phyloP scores from a whole-genome alignment of 768 basidiomycete species.

The Terana coerulea region DNA sequence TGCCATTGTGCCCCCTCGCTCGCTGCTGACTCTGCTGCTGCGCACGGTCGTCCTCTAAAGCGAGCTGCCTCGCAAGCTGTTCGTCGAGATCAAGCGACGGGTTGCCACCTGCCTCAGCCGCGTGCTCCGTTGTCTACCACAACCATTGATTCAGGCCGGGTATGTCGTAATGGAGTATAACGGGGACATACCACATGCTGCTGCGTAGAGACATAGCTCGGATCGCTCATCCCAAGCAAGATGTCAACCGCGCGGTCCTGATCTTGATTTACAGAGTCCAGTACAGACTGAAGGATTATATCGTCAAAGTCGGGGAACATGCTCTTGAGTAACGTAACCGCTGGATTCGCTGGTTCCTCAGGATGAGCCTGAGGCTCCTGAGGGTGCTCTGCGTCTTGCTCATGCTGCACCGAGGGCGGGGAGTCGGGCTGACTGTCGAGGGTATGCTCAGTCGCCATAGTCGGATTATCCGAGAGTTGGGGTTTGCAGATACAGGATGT shows the following conservation, averaged over 20 bases:
- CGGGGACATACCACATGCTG: constrained; percentile 23
- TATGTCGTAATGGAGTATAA: neutral
- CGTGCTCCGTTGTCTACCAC: neutral
- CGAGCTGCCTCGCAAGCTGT: constrained; percentile 68
- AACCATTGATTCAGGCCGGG: neutral
- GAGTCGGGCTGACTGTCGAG: neutral
- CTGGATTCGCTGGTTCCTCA: neutral
- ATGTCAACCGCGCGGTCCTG: constrained; percentile 75
- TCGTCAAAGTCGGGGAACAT: constrained; percentile 85
- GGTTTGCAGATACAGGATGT: too few species aligned
- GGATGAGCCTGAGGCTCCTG: neutral
- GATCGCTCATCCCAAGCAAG: constrained; percentile 84
- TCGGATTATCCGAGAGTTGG: too few species aligned
- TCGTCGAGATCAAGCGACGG: constrained; percentile 64
- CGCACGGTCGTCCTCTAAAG: constrained; percentile 47
- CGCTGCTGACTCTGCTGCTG: constrained; percentile 12
- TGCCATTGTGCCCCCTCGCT: constrained; percentile 17
- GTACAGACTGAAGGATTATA: constrained; percentile 67
- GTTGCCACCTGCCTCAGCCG: constrained; percentile 33
- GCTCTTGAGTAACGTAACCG: constrained; percentile 36
- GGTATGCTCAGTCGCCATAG: neutral
- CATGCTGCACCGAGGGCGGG: neutral
- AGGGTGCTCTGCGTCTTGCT: neutral
- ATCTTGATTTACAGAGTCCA: constrained; percentile 67
- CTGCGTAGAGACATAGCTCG: constrained; percentile 51